Percentiles rank a stretch among this genome's conserved stretches.
Evolutionary conservation across 2,329 filamentous ascomycete genomes (phyloP).

Genomic region (Phaeosphaeria sp.): DNA sequence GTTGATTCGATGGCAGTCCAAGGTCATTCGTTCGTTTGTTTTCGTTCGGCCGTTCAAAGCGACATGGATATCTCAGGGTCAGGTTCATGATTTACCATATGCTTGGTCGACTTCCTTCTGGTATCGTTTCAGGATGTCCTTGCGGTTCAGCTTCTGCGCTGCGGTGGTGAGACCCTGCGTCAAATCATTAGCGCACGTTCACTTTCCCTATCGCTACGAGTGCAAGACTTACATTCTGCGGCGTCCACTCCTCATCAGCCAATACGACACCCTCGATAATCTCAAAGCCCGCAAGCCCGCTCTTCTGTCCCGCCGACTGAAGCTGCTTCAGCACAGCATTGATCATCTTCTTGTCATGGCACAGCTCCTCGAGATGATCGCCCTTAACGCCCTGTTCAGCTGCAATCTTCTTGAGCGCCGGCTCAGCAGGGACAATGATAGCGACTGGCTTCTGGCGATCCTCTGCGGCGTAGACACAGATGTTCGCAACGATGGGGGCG

Average conservation of each 20-base stretch:
- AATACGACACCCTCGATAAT: slow-evolving; percentile 78
- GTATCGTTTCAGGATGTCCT: slow-evolving; percentile 58
- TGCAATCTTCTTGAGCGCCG: slow-evolving; percentile 63
- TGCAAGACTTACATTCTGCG: slow-evolving; percentile 72
- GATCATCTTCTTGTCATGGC: slow-evolving; percentile 70
- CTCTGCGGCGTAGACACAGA: slow-evolving; percentile 83
- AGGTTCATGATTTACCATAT: slow-evolving; percentile 40
- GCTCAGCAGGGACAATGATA: slow-evolving; percentile 71
- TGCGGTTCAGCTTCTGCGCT: slow-evolving; percentile 61
- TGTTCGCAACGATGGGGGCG: slow-evolving; percentile 77
- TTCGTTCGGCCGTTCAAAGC: background rate
- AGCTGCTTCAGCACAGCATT: slow-evolving; percentile 73
- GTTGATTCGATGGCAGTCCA: background rate
- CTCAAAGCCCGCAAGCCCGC: slow-evolving; percentile 74
- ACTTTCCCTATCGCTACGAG: background rate
- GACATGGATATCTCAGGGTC: too few relatives aligned
- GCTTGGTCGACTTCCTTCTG: slow-evolving; percentile 58
- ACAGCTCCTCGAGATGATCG: slow-evolving; percentile 70
- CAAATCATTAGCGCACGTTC: slow-evolving; percentile 21
- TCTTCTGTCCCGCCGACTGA: slow-evolving; percentile 67
- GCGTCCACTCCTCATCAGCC: slow-evolving; percentile 87
- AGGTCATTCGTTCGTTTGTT: too few relatives aligned
- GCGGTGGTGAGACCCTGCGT: slow-evolving; percentile 57
- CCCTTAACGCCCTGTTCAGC: slow-evolving; percentile 67
- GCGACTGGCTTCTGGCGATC: slow-evolving; percentile 81